Evolutionary conservation across 2,329 filamentous ascomycete genomes (phyloP), one percentile per base, ranked within the genome.

Genomic region (Ophiostoma sp.): DNA sequence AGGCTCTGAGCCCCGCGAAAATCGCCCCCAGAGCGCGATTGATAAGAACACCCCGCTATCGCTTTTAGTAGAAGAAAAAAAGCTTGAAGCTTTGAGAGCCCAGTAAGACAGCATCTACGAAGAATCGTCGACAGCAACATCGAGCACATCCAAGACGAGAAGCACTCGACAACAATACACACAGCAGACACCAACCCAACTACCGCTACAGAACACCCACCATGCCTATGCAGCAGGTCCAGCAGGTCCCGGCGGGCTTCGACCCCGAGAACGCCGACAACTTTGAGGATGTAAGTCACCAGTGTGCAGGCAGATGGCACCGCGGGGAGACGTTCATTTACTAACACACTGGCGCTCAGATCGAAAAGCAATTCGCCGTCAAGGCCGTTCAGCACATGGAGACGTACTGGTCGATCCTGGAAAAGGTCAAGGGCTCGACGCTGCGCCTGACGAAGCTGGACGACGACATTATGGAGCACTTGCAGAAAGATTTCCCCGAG

Each of bases 291-390:
- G 87, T 87, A 78, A 77, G 91, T 71, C 11, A n/a, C 55, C 25
- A n/a, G 17, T 33, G 7, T 6, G 8, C 28, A 33, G 66, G 59
- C 15, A 69, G 48, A 39, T 19, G 19, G 45, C 45, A 15, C 6
- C n/a, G 17, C 64, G 25, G n/a, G 8, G 11, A 66, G 28, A 63
- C 19, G n/a, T 1, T 5, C 9, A 48, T n/a, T 19, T 3, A 31
- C 70, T 45, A 5, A 61, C 61, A 17, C n/a, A 36, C n/a, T 52
- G n/a, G n/a, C 2, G 0, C 8, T 1, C 77, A 97, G 93, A 98
- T 99, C 82, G 96, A 99, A 88, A 97, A 98, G 88, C 96, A 98
- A 83, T 99, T 99, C 80, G 96, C 96, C 39, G 96, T 99, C 79
- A 98, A 98, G 87, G 95, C 92, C 70, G 96, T 98, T 50, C 93